Evolutionary conservation across 495 filamentous ascomycete species (phyloP).

Genomic region (Aspergillus coremiiformis): DNA sequence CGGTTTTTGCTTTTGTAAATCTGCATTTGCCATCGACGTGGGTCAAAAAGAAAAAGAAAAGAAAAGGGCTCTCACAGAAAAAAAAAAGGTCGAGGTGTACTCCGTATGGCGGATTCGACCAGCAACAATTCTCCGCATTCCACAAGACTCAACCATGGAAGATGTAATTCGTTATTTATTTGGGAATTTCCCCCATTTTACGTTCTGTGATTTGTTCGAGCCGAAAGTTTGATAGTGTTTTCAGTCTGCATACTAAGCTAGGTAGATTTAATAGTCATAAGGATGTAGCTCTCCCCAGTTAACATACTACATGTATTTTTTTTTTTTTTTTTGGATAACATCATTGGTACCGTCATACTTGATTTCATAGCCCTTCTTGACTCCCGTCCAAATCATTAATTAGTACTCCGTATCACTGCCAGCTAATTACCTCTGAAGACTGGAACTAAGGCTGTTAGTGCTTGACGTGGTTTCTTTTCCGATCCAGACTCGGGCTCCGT

Average conservation of each 20-base stretch:
- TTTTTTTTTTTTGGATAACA: too few relatives aligned
- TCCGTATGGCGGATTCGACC: not conserved
- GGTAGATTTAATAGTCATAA: not conserved
- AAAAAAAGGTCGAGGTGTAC: not conserved
- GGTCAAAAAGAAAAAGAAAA: not conserved
- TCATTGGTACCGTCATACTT: not conserved
- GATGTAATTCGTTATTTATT: constrained; percentile 4
- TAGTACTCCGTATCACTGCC: not conserved
- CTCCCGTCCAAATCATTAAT: not conserved
- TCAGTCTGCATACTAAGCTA: not conserved
- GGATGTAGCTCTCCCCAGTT: not conserved
- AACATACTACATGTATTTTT: too few relatives aligned
- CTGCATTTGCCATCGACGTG: not conserved
- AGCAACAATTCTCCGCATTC: constrained; percentile 11
- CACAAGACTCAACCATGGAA: constrained; percentile 1
- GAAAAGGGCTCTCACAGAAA: too few relatives aligned
- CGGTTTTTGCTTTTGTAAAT: too few relatives aligned
- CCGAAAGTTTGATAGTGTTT: not conserved
- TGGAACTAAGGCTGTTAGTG: not conserved
- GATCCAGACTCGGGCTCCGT: not conserved
- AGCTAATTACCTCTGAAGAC: not conserved
- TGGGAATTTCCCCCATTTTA: not conserved
- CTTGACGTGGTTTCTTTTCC: not conserved
- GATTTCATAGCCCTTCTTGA: not conserved
- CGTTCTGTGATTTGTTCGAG: not conserved